Evolutionary conservation across 192 early-diverging fungal species (phyloP).

Genomic region (Coemansia sp.): DNA sequence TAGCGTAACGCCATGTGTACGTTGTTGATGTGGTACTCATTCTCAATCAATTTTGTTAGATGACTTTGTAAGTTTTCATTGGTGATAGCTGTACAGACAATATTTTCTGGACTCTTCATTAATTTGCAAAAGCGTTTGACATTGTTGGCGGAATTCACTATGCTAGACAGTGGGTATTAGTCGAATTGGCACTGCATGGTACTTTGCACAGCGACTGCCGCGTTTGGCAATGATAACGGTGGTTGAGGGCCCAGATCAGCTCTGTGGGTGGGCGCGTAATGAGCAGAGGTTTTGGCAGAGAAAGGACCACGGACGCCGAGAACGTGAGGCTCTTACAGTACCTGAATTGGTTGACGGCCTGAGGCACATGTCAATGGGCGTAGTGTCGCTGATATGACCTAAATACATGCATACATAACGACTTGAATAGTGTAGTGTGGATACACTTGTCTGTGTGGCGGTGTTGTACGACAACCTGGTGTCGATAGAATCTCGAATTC

Average conservation of each 20-base stretch:
- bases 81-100: neutral
- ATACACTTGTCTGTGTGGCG: slow-evolving; percentile 77
- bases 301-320: slow-evolving; percentile 83
- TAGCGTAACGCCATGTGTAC: too few species aligned
- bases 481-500: slow-evolving; percentile 62
- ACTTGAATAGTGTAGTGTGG: slow-evolving; percentile 66
- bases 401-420: slow-evolving; percentile 6
- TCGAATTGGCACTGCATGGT: slow-evolving; percentile 82
- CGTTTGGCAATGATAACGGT: slow-evolving; percentile 61
- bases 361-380: slow-evolving; percentile 64
- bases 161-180: slow-evolving; percentile 90
- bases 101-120: too few species aligned
- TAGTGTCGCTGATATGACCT: slow-evolving; percentile 44
- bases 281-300: slow-evolving; percentile 73
- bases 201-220: slow-evolving; percentile 60
- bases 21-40: too few species aligned
- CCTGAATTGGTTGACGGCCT: slow-evolving; percentile 24
- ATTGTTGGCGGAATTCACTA: slow-evolving; percentile 56
- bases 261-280: too few species aligned
- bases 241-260: slow-evolving; percentile 65
- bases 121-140: neutral
- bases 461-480: slow-evolving; percentile 82
- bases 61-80: neutral
- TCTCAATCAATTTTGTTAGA: too few species aligned
- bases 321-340: slow-evolving; percentile 59